A percentile compares a stretch with the other conserved stretches of the same genome.
These are phyloP conservation scores for Hypsizygus marmoreus DNA, from an alignment of 768 basidiomycete species.

Conservation along the genomic window DNA sequence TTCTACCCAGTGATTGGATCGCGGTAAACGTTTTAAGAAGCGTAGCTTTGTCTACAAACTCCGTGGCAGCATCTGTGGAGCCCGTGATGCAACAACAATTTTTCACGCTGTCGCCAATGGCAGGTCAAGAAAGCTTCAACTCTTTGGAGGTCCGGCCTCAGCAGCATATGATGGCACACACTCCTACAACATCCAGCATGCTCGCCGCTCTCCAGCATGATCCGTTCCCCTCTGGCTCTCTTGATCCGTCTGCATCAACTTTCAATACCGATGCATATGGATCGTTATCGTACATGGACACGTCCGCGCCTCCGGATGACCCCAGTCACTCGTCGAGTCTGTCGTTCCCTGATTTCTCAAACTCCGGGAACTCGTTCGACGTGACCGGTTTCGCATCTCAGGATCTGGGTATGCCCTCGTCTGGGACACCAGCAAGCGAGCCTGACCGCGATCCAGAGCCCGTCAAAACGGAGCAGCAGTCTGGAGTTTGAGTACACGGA, in stretches of 20 bases:
- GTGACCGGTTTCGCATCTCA: constrained; percentile 67
- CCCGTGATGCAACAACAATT: constrained; percentile 91
- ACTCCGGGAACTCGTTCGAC: constrained; percentile 66
- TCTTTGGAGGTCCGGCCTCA: constrained; percentile 62
- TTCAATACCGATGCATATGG: constrained; percentile 74
- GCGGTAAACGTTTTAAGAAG: constrained; percentile 85
- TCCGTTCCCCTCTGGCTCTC: constrained; percentile 61
- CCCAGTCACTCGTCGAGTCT: constrained; percentile 64
- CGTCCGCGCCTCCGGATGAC: constrained; percentile 65
- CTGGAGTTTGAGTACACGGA: constrained; percentile 30
- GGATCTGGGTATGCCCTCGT: constrained; percentile 60
- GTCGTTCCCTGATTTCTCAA: constrained; percentile 70
- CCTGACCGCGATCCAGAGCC: constrained; percentile 63
- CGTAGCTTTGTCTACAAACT: constrained; percentile 88
- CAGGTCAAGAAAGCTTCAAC: constrained; percentile 79
- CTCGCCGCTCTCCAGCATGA: constrained; percentile 84
- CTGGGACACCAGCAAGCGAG: constrained; percentile 56
- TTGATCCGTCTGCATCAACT: constrained; percentile 62
- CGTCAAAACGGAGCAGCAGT: constrained; percentile 64
- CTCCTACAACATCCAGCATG: constrained; percentile 90
- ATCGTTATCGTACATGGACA: constrained; percentile 77
- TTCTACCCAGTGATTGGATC: constrained; percentile 78
- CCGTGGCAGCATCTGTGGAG: constrained; percentile 89
- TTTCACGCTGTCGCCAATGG: constrained; percentile 86
- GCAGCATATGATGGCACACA: constrained; percentile 70